A percentile compares a stretch with the other conserved stretches of the same genome.
Conservation (phyloP, 2,329 filamentous ascomycete species). For the Chrysoporthe cubensis region DNA sequence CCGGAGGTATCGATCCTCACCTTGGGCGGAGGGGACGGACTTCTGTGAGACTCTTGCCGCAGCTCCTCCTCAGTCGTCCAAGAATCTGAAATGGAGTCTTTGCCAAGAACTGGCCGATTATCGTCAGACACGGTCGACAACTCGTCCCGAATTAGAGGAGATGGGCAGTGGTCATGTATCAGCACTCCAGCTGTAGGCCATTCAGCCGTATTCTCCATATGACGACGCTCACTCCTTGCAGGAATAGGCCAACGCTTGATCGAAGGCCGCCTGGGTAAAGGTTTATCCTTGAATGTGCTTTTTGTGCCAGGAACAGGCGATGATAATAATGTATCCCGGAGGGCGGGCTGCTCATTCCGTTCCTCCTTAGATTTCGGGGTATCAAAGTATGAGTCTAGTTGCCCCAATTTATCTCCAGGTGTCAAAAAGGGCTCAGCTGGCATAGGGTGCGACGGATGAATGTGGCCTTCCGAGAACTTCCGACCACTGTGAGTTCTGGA, state of each 20-base stretch:
- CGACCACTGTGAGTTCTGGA: conserved; percentile 11
- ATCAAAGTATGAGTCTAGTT: conserved; percentile 27
- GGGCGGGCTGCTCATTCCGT: conserved; percentile 8
- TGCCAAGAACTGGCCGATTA: background rate
- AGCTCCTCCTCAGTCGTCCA: background rate
- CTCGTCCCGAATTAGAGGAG: background rate
- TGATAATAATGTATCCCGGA: conserved; percentile 4
- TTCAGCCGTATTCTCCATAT: conserved; percentile 29
- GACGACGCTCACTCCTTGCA: conserved; percentile 25
- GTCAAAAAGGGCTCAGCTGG: conserved; percentile 24
- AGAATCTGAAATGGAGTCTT: background rate
- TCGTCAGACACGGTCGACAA: background rate
- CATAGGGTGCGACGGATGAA: conserved; percentile 24
- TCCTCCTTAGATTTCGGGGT: conserved; percentile 1
- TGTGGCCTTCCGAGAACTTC: conserved; percentile 21
- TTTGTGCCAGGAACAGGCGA: background rate
- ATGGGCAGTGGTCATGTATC: conserved; percentile 25
- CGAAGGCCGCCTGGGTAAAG: conserved; percentile 13
- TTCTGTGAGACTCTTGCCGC: background rate
- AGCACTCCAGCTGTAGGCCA: conserved; percentile 30
- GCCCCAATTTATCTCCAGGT: conserved; percentile 22
- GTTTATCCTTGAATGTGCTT: conserved; percentile 9
- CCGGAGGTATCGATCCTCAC: background rate
- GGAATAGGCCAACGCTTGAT: conserved; percentile 20
- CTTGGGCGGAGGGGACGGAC: conserved; percentile 9